These are phyloP conservation scores for Hansenula lynferdii DNA, from an alignment of 1,139 yeast genomes.

Conservation along the genomic window DNA sequence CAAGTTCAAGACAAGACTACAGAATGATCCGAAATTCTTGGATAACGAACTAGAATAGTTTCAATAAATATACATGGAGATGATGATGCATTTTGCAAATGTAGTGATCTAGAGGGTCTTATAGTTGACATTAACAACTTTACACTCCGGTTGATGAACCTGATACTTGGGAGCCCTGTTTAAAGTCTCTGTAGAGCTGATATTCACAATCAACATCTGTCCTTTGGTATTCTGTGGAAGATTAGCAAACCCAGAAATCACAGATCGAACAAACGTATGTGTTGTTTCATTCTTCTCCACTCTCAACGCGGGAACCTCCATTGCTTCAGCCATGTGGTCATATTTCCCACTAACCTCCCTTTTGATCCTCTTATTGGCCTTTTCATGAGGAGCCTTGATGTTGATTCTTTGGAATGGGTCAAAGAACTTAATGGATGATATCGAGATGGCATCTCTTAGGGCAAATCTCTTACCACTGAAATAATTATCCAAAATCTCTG, in stretches of 20 bases:
- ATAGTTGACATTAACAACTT: neutral
- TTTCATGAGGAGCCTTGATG: too few species aligned
- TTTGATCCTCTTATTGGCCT: too few species aligned
- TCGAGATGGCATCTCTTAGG: neutral
- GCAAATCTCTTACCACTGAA: neutral
- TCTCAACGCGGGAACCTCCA: too few species aligned
- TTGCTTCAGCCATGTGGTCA: too few species aligned
- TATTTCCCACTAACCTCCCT: too few species aligned
- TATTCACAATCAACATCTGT: neutral
- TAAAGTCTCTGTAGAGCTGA: neutral
- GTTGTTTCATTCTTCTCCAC: too few species aligned
- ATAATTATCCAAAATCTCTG: neutral
- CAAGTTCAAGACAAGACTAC: conserved; percentile 70
- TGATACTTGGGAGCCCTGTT: neutral
- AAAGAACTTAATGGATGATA: neutral
- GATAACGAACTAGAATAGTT: conserved; percentile 33
- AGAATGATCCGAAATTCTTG: conserved; percentile 77
- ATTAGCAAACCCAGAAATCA: too few species aligned
- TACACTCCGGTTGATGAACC: neutral
- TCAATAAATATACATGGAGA: too few species aligned
- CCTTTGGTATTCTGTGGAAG: neutral
- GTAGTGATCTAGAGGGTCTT: too few species aligned
- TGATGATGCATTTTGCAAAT: too few species aligned
- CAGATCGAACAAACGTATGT: too few species aligned
- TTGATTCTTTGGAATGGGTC: neutral